These are phyloP conservation scores for Colletotrichum lini DNA, from an alignment of 2,329 filamentous ascomycete genomes.

Conservation along the genomic window DNA sequence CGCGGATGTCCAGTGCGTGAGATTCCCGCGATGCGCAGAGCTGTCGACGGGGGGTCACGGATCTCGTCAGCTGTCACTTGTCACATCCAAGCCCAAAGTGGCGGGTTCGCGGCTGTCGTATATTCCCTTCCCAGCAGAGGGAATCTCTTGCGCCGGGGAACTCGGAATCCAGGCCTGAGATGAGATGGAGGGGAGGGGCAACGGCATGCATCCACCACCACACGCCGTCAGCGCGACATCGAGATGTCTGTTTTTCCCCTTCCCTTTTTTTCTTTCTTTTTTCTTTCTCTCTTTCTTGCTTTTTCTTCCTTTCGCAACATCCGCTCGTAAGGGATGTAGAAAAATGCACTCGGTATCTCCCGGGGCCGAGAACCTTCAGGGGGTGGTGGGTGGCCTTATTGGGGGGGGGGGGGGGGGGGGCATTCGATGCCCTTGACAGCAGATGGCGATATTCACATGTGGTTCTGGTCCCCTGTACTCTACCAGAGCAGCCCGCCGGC, in stretches of 20 bases:
- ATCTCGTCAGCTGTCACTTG: constrained; percentile 35
- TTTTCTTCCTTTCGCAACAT: not conserved
- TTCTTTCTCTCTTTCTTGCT: not conserved
- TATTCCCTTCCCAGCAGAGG: not conserved
- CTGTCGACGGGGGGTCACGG: constrained; percentile 13
- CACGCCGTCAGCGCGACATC: constrained; percentile 1
- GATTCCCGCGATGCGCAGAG: constrained; percentile 25
- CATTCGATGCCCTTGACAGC: not conserved
- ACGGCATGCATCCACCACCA: not conserved
- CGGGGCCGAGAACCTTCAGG: constrained; percentile 17
- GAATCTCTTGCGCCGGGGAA: constrained; percentile 10
- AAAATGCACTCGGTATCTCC: constrained; percentile 9
- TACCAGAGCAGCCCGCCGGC: too few relatives aligned
- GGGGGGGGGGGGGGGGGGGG: too few relatives aligned
- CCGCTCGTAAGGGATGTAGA: constrained; percentile 21
- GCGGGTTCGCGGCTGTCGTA: not conserved
- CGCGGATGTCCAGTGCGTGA: not conserved
- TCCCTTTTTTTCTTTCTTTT: not conserved
- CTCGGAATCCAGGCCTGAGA: constrained; percentile 3
- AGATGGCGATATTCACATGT: constrained; percentile 27
- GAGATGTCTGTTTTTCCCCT: not conserved
- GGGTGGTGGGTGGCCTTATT: not conserved
- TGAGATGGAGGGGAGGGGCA: constrained; percentile 3
- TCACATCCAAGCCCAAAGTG: constrained; percentile 7
- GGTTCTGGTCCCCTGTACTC: not conserved